Evolutionary conservation across 257 asterid species (phyloP).

Genomic region (Solanum pimpinellifolium): DNA sequence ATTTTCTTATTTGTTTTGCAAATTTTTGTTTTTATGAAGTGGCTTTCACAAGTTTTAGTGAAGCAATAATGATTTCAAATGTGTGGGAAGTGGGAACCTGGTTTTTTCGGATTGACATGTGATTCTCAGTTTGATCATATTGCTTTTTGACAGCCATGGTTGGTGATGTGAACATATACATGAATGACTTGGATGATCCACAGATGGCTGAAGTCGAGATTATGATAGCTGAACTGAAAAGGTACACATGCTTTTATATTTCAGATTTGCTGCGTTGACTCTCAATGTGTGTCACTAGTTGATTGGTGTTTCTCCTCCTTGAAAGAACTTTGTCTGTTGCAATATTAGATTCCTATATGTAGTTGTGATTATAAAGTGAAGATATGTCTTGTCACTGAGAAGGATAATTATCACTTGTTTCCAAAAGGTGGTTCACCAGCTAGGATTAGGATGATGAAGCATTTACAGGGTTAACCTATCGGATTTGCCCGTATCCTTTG

Average conservation of each 20-base stretch:
- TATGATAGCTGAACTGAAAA: constrained; percentile 77
- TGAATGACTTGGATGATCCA: constrained; percentile 80
- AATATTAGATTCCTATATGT: not conserved
- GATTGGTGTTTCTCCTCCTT: not conserved
- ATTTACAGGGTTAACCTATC: not conserved
- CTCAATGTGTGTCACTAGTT: not conserved
- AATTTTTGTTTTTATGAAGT: not conserved
- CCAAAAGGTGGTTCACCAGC: not conserved
- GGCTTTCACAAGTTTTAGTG: not conserved
- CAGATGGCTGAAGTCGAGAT: constrained; percentile 78
- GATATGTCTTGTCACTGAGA: not conserved
- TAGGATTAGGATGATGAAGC: not conserved
- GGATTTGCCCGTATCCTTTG: not conserved
- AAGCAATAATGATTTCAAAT: not conserved
- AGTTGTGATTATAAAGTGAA: not conserved
- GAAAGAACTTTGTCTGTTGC: not conserved
- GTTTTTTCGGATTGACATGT: not conserved
- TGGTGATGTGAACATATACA: constrained; percentile 84
- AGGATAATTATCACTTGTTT: not conserved
- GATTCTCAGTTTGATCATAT: not conserved
- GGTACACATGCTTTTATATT: constrained; percentile 28
- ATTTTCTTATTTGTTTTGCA: not conserved
- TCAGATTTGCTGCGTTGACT: not conserved
- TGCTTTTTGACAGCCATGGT: constrained; percentile 59
- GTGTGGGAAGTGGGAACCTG: not conserved